Percentiles rank a stretch among this genome's conserved stretches.
These are phyloP conservation scores for Friedmanniomyces endolithicus DNA, from an alignment of 495 filamentous ascomycete genomes.

Conservation along the genomic window DNA sequence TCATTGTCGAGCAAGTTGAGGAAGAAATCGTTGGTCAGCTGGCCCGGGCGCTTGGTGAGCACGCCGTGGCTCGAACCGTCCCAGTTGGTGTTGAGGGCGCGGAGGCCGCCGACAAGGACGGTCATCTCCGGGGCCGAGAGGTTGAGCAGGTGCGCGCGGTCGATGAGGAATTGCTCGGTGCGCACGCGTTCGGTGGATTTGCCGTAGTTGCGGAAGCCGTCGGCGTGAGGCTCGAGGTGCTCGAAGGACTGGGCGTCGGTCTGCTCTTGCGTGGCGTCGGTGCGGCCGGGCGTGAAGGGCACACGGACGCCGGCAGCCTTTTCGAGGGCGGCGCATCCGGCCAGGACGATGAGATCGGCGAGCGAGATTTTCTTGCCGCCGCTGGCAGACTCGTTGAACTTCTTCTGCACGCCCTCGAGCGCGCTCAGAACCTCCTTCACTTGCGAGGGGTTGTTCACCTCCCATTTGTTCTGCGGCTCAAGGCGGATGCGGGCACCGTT, in stretches of 20 bases:
- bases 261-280: slow-evolving; percentile 44
- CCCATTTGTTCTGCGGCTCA: slow-evolving; percentile 54
- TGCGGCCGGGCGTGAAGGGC: slow-evolving; percentile 28
- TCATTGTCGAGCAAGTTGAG: slow-evolving; percentile 56
- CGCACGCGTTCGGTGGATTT: slow-evolving; percentile 42
- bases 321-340: slow-evolving; percentile 34
- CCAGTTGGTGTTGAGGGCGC: slow-evolving; percentile 52
- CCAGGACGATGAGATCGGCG: slow-evolving; percentile 60
- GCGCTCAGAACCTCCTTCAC: slow-evolving; percentile 43
- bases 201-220: slow-evolving; percentile 68
- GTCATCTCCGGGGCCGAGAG: slow-evolving; percentile 56
- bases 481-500: slow-evolving; percentile 64
- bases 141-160: slow-evolving; percentile 53
- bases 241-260: slow-evolving; percentile 51
- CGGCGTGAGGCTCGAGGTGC: slow-evolving; percentile 48
- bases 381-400: slow-evolving; percentile 39
- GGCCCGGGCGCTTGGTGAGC: slow-evolving; percentile 48
- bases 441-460: slow-evolving; percentile 52
- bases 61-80: slow-evolving; percentile 51
- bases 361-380: slow-evolving; percentile 55
- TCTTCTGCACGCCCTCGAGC: slow-evolving; percentile 48
- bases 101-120: slow-evolving; percentile 54
- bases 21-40: slow-evolving; percentile 65
- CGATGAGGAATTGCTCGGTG: slow-evolving; percentile 54
- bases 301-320: slow-evolving; percentile 24